These are phyloP conservation scores for Williopsis jadinii DNA, from an alignment of 1,139 yeast species.

Conservation along the genomic window DNA sequence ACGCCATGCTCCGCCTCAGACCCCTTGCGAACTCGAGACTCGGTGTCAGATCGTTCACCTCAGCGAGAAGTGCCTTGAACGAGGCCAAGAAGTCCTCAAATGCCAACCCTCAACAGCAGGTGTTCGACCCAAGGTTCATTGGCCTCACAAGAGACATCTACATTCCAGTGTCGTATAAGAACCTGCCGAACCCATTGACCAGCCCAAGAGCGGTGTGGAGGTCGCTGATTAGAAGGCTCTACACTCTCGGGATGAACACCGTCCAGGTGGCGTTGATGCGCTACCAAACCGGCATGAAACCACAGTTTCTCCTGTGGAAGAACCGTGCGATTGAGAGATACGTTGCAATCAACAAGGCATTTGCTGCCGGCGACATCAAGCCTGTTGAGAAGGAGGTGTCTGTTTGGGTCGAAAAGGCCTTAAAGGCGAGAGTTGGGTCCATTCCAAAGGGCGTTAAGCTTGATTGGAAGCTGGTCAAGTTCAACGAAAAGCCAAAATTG, in stretches of 20 bases:
- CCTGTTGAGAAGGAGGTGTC: slow-evolving; percentile 40
- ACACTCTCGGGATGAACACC: slow-evolving; percentile 53
- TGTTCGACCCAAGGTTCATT: slow-evolving; percentile 33
- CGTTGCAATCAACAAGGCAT: slow-evolving; percentile 60
- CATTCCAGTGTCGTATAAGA: slow-evolving; percentile 41
- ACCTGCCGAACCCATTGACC: slow-evolving; percentile 36
- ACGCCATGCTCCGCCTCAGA: too few species aligned
- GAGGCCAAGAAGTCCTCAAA: neutral
- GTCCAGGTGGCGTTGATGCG: slow-evolving; percentile 59
- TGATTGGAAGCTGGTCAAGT: slow-evolving; percentile 70
- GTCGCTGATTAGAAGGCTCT: slow-evolving; percentile 41
- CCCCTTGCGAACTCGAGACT: neutral
- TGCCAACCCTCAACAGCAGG: slow-evolving; percentile 13
- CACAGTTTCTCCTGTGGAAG: slow-evolving; percentile 64
- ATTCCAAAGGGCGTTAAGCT: slow-evolving; percentile 56
- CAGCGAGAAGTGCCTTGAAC: neutral
- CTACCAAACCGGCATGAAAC: slow-evolving; percentile 55
- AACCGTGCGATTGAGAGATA: slow-evolving; percentile 63
- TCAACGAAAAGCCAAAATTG: slow-evolving; percentile 66
- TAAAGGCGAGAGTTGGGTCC: slow-evolving; percentile 40
- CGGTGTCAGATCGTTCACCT: neutral
- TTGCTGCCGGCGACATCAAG: slow-evolving; percentile 44
- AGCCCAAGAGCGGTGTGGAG: slow-evolving; percentile 35
- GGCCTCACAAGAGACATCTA: slow-evolving; percentile 42
- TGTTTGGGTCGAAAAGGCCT: slow-evolving; percentile 57